Percentiles rank a stretch among this genome's conserved stretches.
These are phyloP conservation scores for Kwoniella heveanensis DNA, from an alignment of 768 basidiomycete species.

Conservation along the genomic window DNA sequence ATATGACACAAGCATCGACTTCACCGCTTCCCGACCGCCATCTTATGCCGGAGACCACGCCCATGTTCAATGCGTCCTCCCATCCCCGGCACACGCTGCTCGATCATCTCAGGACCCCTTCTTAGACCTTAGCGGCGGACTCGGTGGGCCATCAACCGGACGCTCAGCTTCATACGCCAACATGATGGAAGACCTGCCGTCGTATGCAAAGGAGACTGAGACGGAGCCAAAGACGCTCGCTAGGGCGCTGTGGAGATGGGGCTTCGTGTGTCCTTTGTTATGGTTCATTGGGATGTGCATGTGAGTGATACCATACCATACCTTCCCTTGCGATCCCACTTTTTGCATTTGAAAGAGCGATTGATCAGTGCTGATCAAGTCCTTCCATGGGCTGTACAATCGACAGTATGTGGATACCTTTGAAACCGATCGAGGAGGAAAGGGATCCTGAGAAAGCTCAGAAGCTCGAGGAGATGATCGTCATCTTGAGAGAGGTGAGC, in stretches of 20 bases:
- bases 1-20: slow-evolving; percentile 4
- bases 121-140: slow-evolving; percentile 3
- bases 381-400: background rate
- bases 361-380: background rate
- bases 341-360: background rate
- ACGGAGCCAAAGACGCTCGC: slow-evolving; percentile 50
- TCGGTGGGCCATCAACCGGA: background rate
- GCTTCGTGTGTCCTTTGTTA: slow-evolving; percentile 41
- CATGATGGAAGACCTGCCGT: slow-evolving; percentile 22
- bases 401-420: slow-evolving; percentile 46
- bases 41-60: slow-evolving; percentile 9
- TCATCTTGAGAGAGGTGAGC: slow-evolving; percentile 44
- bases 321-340: too few species aligned
- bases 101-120: slow-evolving; percentile 2
- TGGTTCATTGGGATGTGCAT: slow-evolving; percentile 49
- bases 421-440: slow-evolving; percentile 44
- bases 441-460: slow-evolving; percentile 44
- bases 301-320: slow-evolving; percentile 34
- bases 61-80: background rate
- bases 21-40: slow-evolving; percentile 12
- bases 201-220: slow-evolving; percentile 35
- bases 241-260: slow-evolving; percentile 44
- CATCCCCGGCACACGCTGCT: background rate
- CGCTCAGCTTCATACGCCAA: background rate
- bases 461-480: slow-evolving; percentile 49